Evolutionary conservation across 192 early-diverging fungal genomes (phyloP).

Genomic region (Coemansia nantahalensis): DNA sequence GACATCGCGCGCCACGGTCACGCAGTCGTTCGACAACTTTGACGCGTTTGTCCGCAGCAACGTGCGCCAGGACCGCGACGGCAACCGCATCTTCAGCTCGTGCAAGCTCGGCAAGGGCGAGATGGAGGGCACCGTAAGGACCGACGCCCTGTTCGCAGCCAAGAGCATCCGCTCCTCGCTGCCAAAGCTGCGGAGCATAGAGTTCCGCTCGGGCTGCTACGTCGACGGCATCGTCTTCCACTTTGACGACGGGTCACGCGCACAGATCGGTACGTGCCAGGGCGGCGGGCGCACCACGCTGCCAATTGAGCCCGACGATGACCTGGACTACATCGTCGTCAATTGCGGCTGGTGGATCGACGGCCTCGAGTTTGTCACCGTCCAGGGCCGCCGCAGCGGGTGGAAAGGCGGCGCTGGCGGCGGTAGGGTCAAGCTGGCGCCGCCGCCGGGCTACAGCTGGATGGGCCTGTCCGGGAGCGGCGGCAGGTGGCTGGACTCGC

Average conservation of each 20-base stretch:
- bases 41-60: constrained; percentile 3
- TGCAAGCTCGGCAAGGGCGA: constrained; percentile 39
- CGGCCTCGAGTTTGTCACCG: constrained; percentile 58
- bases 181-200: constrained; percentile 27
- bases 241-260: constrained; percentile 46
- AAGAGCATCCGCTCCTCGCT: constrained; percentile 13
- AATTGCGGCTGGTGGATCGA: constrained; percentile 62
- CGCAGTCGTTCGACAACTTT: constrained; percentile 20
- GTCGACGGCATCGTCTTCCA: constrained; percentile 56
- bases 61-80: constrained; percentile 12
- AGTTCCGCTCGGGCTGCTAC: constrained; percentile 48
- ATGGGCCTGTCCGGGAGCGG: constrained; percentile 59
- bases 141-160: constrained; percentile 26
- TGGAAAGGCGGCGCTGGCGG: constrained; percentile 63
- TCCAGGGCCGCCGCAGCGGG: constrained; percentile 46
- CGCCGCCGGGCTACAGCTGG: constrained; percentile 55
- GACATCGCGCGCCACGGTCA: constrained; percentile 28
- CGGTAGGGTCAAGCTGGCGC: constrained; percentile 35
- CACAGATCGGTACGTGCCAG: constrained; percentile 42
- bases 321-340: constrained; percentile 51
- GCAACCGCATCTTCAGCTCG: constrained; percentile 23
- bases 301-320: constrained; percentile 50
- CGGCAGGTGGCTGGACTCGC: constrained; percentile 54
- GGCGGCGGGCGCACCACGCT: constrained; percentile 35
- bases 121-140: constrained; percentile 33